Evolutionary conservation across 148 eudicot genomes (phyloP), one percentile per base, ranked within the genome.

Genomic region (Arbutus unedo): DNA sequence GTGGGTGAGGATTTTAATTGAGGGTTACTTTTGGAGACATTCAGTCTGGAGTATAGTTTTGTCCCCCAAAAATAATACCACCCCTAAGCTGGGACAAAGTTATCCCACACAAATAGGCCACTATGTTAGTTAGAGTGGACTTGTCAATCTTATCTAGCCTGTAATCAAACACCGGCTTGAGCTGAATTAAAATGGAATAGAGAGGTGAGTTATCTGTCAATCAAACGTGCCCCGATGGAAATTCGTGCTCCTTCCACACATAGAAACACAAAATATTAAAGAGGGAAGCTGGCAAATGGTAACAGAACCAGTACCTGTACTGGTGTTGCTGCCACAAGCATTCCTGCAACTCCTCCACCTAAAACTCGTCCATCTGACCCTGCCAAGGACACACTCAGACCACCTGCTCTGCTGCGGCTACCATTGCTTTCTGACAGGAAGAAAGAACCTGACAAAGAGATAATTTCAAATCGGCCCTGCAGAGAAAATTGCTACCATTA

Each of bases 391-490:
- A 94, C 90, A 81, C 94, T 91, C 85, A 95, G 87, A 78, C 94
- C 92, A 79, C 95, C 96, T 47, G 89, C 77, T 83, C 91, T 87
- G 82, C 90, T 88, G 74, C 82, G 88, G 85, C 83, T 89, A 62
- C 91, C 93, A 83, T 82, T 85, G 79, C 83, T 90, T 75, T 94
- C 97, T 76, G 97, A 88, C 75, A 88, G 81, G 78, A 87, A 67
- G 83, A 85, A 93, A 47, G 99, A 94, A 74, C 99, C 99, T 21
- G 98, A 88, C 76, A 97, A 83, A 57, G 99, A 94, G 59, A 97
- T 94, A 5, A 97, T 94, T 87, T 97, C 96, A 75, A 85, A 97
- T 54, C 93, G 93, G 60, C 99, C 99, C 99, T 97, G 92, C 87
- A 91, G 78, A 45, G 47, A 77, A 76, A 77, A 83, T 48, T 48